Conservation (phyloP, 352 stramenopile species). For the Phytophthora idaei region DNA sequence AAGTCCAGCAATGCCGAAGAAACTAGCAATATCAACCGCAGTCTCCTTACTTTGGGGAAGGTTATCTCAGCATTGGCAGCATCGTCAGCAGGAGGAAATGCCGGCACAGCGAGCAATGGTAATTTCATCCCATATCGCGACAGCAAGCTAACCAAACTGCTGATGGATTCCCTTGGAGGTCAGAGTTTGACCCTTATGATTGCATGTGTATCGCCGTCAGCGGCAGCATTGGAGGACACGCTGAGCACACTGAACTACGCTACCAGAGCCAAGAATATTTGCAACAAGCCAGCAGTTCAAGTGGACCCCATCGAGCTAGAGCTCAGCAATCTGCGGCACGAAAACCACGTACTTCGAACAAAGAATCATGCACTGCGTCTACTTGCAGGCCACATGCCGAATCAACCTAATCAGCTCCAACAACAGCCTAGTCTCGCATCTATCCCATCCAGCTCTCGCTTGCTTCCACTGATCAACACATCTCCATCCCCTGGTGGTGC, state of each 20-base stretch:
- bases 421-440: constrained; percentile 30
- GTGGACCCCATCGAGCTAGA: constrained; percentile 68
- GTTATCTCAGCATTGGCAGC: constrained; percentile 81
- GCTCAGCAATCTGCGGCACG: constrained; percentile 62
- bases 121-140: constrained; percentile 84
- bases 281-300: constrained; percentile 79
- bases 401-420: constrained; percentile 8
- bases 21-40: constrained; percentile 88
- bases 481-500: constrained; percentile 9
- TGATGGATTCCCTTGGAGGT: constrained; percentile 86
- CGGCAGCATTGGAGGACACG: constrained; percentile 66
- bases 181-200: constrained; percentile 88
- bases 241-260: constrained; percentile 89
- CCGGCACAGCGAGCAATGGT: neutral
- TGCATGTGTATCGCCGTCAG: constrained; percentile 77
- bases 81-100: constrained; percentile 30
- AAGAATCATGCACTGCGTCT: constrained; percentile 71
- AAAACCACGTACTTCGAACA: constrained; percentile 60
- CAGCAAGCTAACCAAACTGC: constrained; percentile 86
- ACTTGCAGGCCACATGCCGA: constrained; percentile 14
- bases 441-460: constrained; percentile 31
- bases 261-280: constrained; percentile 84
- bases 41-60: constrained; percentile 80
- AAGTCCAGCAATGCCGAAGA: constrained; percentile 74
- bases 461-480: constrained; percentile 33